Evolutionary conservation across 306 rosid genomes (phyloP).

Genomic region (Begonia peltatifolia): DNA sequence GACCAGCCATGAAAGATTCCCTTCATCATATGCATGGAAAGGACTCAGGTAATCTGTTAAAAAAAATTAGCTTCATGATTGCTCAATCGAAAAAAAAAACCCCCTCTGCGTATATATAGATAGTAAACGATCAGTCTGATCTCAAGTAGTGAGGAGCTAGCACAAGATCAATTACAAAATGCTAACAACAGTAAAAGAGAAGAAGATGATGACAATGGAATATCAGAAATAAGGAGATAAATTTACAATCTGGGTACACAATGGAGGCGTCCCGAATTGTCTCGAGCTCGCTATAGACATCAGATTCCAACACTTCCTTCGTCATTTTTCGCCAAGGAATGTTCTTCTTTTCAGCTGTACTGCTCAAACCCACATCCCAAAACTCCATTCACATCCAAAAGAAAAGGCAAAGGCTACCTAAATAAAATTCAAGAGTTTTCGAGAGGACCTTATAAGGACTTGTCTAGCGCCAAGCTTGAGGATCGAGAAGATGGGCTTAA

Average conservation of each 20-base stretch:
- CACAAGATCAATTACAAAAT: too few relatives aligned
- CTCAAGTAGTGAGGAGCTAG: too few relatives aligned
- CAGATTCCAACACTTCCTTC: conserved; percentile 38
- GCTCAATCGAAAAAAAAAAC: conserved; percentile 1
- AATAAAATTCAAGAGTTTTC: neutral
- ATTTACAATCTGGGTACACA: conserved; percentile 49
- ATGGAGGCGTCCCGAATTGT: conserved; percentile 31
- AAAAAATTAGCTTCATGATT: conserved; percentile 11
- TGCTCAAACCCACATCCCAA: conserved; percentile 17
- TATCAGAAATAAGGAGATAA: too few relatives aligned
- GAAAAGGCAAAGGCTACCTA: neutral
- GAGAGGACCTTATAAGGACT: conserved; percentile 37
- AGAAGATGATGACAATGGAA: too few relatives aligned
- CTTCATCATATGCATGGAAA: conserved; percentile 60
- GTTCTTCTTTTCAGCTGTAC: conserved; percentile 59
- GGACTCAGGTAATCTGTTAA: conserved; percentile 50
- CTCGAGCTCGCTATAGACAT: conserved; percentile 42
- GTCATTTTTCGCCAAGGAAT: conserved; percentile 55
- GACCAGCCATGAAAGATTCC: conserved; percentile 64
- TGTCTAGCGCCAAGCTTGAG: conserved; percentile 55
- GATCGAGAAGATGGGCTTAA: conserved; percentile 47
- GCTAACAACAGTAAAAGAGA: neutral
- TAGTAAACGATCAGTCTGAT: too few relatives aligned
- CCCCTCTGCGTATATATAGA: too few relatives aligned
- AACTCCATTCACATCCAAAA: conserved; percentile 4